Evolutionary conservation across 2,329 filamentous ascomycete species (phyloP).

Genomic region (Beauveria caledonica): DNA sequence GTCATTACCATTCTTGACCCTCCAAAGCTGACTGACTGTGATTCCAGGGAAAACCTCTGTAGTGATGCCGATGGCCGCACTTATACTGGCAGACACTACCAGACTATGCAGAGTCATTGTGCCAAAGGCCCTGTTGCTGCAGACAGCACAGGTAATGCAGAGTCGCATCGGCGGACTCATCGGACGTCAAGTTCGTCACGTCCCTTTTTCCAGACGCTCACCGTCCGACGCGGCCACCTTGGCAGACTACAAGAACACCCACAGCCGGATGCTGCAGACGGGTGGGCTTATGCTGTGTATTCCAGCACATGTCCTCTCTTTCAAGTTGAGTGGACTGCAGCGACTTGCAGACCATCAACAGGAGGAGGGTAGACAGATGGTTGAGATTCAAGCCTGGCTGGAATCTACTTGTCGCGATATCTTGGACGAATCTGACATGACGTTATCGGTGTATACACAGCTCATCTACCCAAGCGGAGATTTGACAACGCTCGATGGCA

Average conservation of each 20-base stretch:
- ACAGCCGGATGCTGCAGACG: slow-evolving; percentile 29
- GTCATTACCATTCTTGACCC: not conserved
- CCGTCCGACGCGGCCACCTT: slow-evolving; percentile 24
- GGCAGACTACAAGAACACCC: slow-evolving; percentile 29
- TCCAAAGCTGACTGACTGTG: not conserved
- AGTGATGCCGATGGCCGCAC: slow-evolving; percentile 45
- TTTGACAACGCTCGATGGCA: slow-evolving; percentile 40
- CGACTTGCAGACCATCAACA: slow-evolving; percentile 39
- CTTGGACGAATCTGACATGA: slow-evolving; percentile 56
- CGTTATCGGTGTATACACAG: slow-evolving; percentile 44
- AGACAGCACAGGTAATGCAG: slow-evolving; percentile 50
- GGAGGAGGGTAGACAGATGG: slow-evolving; percentile 36
- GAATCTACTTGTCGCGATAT: slow-evolving; percentile 46
- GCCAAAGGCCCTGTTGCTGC: slow-evolving; percentile 46
- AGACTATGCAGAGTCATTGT: slow-evolving; percentile 46
- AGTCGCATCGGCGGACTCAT: slow-evolving; percentile 46
- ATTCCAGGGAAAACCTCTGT: slow-evolving; percentile 46
- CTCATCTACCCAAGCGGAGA: slow-evolving; percentile 48
- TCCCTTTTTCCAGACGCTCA: slow-evolving; percentile 50
- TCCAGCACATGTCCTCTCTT: slow-evolving; percentile 58
- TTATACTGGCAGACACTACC: slow-evolving; percentile 34
- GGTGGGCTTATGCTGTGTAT: slow-evolving; percentile 50
- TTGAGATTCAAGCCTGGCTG: slow-evolving; percentile 43
- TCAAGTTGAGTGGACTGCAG: slow-evolving; percentile 54
- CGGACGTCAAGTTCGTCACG: slow-evolving; percentile 42